Percentiles rank a stretch among this genome's conserved stretches.
These are phyloP conservation scores for Xenosphaeropsis pyriputrescens DNA, from an alignment of 2,329 filamentous ascomycete species.

Conservation along the genomic window DNA sequence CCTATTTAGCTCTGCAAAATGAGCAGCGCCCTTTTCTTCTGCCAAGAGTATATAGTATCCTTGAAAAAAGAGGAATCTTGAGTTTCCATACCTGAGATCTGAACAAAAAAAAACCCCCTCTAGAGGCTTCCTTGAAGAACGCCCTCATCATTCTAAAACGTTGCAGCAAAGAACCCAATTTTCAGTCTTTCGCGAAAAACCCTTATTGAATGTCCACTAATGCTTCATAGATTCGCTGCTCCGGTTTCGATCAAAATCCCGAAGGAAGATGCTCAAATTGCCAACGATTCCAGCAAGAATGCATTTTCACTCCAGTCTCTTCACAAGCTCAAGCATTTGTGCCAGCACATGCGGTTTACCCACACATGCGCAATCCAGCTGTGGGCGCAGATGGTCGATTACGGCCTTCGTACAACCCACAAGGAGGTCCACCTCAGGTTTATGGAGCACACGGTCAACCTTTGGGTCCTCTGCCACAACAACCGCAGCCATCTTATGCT, in stretches of 20 bases:
- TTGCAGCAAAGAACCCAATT: too few species aligned
- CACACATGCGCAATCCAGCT: constrained; percentile 29
- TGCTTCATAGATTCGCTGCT: constrained; percentile 51
- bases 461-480: constrained; percentile 11
- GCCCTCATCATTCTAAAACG: too few species aligned
- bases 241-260: constrained; percentile 56
- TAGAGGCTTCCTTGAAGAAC: too few species aligned
- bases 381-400: constrained; percentile 18
- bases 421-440: constrained; percentile 12
- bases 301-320: constrained; percentile 63
- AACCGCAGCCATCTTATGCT: constrained; percentile 10
- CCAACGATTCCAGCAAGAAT: constrained; percentile 60
- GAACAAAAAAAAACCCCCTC: too few species aligned
- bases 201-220: background rate
- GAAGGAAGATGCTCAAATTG: constrained; percentile 63
- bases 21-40: too few species aligned
- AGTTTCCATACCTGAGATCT: too few species aligned
- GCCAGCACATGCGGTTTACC: constrained; percentile 53
- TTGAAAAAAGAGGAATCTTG: too few species aligned
- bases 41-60: too few species aligned
- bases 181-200: too few species aligned
- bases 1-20: too few species aligned
- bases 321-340: constrained; percentile 64
- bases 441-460: constrained; percentile 25
- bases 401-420: constrained; percentile 13